A percentile compares a stretch with the other conserved stretches of the same genome.
phyloP scores from a whole-genome alignment of 1,284 basidiomycete species.

The Ceratobasidium sp. region DNA sequence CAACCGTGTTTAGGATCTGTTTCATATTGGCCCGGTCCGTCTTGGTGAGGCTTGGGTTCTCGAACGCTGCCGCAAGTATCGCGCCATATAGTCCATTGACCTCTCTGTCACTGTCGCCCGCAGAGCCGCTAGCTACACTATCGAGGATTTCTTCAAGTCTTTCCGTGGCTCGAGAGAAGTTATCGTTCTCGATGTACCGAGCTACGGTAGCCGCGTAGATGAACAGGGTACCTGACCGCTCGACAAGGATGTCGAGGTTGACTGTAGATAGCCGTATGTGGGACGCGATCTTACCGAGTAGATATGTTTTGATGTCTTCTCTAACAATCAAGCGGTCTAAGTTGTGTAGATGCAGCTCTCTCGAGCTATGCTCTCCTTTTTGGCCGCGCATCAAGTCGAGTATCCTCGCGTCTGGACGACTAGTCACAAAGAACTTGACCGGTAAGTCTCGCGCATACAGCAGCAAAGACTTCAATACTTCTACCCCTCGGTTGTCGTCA shows the following conservation, averaged over 20 bases:
- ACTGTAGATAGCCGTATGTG: neutral
- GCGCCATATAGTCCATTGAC: neutral
- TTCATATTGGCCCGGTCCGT: neutral
- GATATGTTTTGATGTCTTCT: neutral
- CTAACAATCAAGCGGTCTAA: neutral
- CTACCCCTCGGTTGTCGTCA: neutral
- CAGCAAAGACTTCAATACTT: neutral
- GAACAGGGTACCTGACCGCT: neutral
- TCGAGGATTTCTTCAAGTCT: neutral
- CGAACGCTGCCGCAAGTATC: neutral
- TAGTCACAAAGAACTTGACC: no score
- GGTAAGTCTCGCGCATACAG: neutral
- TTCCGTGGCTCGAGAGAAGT: neutral
- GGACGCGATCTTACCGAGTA: neutral
- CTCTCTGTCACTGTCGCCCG: neutral
- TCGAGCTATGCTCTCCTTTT: neutral
- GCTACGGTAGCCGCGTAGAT: conserved; percentile 2
- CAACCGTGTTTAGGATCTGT: no score
- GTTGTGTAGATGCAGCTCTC: neutral
- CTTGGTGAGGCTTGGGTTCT: no score
- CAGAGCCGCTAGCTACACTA: neutral
- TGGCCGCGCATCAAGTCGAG: neutral
- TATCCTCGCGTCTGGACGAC: no score
- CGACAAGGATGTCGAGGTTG: neutral
- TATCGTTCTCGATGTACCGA: neutral